Conservation (phyloP, 1,139 yeast species). For the Yamadazyma atmosphaerica region DNA sequence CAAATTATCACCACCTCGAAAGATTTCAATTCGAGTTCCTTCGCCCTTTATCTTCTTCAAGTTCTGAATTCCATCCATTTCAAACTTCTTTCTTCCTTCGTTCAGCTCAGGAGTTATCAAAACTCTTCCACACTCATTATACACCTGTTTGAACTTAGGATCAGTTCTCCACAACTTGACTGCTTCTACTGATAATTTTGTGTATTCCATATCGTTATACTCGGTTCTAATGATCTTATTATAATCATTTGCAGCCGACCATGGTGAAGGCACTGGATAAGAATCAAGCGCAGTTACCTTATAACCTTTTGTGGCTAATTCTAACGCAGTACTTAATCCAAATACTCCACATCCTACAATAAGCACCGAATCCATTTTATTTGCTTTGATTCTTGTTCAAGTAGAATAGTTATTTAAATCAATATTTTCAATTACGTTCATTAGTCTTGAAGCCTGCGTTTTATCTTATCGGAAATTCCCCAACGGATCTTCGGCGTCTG, state of each 20-base stretch:
- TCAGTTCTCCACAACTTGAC: slow-evolving; percentile 36
- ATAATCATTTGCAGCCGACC: slow-evolving; percentile 50
- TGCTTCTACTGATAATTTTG: slow-evolving; percentile 43
- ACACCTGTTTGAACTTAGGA: slow-evolving; percentile 28
- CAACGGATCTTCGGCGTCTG: neutral
- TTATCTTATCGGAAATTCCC: neutral
- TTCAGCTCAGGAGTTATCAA: slow-evolving; percentile 19
- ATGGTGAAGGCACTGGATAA: slow-evolving; percentile 43
- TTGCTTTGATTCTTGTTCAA: too few species aligned
- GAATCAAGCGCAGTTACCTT: slow-evolving; percentile 31
- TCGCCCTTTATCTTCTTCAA: slow-evolving; percentile 25
- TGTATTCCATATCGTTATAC: slow-evolving; percentile 34
- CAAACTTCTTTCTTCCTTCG: slow-evolving; percentile 30
- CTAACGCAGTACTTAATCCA: slow-evolving; percentile 21
- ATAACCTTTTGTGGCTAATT: slow-evolving; percentile 16
- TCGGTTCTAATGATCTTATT: slow-evolving; percentile 50
- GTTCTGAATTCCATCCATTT: slow-evolving; percentile 28
- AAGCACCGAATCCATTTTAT: slow-evolving; percentile 17
- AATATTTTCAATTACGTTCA: too few species aligned
- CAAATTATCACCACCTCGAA: slow-evolving; percentile 26
- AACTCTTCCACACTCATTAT: slow-evolving; percentile 36
- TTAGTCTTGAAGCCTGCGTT: too few species aligned
- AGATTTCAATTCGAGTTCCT: slow-evolving; percentile 23
- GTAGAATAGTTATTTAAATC: too few species aligned
- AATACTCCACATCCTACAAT: slow-evolving; percentile 24